Percentiles rank a stretch among this genome's conserved stretches.
These are phyloP conservation scores for Sordariomycetes sp. DNA, from an alignment of 2,329 filamentous ascomycete genomes.

Conservation along the genomic window DNA sequence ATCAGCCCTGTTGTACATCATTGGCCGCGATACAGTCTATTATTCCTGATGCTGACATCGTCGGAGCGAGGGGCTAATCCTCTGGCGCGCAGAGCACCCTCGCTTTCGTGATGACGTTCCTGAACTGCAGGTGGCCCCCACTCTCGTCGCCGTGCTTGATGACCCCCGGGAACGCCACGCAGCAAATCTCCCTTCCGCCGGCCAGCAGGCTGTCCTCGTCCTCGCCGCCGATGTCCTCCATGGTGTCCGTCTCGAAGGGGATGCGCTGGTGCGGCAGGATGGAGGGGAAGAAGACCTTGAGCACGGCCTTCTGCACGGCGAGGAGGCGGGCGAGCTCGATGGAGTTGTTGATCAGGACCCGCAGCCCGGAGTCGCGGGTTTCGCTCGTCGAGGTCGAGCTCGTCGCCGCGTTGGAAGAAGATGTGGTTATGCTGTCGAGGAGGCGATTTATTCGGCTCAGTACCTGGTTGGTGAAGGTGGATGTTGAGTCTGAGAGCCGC, in stretches of 20 bases:
- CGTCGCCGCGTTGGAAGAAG: constrained; percentile 9
- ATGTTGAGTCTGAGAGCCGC: constrained; percentile 36
- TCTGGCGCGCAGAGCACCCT: constrained; percentile 50
- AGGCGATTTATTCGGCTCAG: constrained; percentile 38
- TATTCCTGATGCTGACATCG: too few species aligned
- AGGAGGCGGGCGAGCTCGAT: constrained; percentile 48
- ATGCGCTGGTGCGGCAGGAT: constrained; percentile 42
- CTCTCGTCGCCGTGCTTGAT: constrained; percentile 57
- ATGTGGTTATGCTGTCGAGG: constrained; percentile 38
- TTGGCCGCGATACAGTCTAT: too few species aligned
- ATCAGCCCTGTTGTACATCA: too few species aligned
- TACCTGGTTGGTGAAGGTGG: constrained; percentile 29
- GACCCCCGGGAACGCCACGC: constrained; percentile 55
- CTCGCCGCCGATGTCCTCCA: constrained; percentile 59
- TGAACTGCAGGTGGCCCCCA: constrained; percentile 49
- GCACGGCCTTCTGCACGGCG: constrained; percentile 48
- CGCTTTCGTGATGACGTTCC: constrained; percentile 58
- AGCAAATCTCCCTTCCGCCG: constrained; percentile 40
- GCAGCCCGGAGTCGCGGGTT: constrained; percentile 42
- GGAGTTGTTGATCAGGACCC: constrained; percentile 39
- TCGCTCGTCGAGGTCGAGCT: constrained; percentile 24
- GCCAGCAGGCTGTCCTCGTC: constrained; percentile 44
- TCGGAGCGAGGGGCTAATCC: too few species aligned
- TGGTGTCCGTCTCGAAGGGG: constrained; percentile 47
- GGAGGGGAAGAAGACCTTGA: constrained; percentile 45